phyloP scores from a whole-genome alignment of 225 moss, liverwort and hornwort genomes.

The Marchantia paleacea region DNA sequence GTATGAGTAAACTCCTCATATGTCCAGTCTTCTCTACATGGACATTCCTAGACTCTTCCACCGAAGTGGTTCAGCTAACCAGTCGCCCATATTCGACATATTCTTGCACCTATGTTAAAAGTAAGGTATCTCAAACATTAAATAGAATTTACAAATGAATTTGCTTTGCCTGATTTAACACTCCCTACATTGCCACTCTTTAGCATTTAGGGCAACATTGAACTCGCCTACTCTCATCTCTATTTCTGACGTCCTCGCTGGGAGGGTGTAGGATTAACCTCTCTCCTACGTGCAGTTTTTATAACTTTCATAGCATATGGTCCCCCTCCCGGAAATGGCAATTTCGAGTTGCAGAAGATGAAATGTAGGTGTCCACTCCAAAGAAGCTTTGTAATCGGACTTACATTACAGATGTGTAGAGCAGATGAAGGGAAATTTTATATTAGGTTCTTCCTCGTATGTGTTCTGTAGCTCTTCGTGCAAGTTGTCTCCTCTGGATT shows the following conservation, averaged over 20 bases:
- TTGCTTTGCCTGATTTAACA: not conserved
- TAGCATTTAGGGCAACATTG: too few species aligned
- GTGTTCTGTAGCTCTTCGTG: slow-evolving; percentile 15
- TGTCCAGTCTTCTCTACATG: too few species aligned
- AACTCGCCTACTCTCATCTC: too few species aligned
- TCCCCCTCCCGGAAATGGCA: not conserved
- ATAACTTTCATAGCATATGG: not conserved
- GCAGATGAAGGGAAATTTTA: too few species aligned
- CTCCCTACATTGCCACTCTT: too few species aligned
- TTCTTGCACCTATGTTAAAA: too few species aligned
- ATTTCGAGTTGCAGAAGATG: not conserved
- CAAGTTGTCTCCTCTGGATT: slow-evolving; percentile 15
- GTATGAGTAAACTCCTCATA: too few species aligned
- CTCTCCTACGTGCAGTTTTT: not conserved
- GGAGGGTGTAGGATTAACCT: too few species aligned
- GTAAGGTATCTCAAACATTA: not conserved
- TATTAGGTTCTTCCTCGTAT: not conserved
- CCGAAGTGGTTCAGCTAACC: too few species aligned
- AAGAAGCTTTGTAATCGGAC: not conserved
- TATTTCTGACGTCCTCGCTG: too few species aligned
- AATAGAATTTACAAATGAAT: slow-evolving; percentile 8
- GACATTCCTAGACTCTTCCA: too few species aligned
- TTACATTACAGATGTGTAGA: not conserved
- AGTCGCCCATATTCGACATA: too few species aligned
- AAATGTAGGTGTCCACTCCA: not conserved